These are phyloP conservation scores for Pseudonitzschia delicatissima DNA, from an alignment of 108 stramenopile species.

Conservation along the genomic window DNA sequence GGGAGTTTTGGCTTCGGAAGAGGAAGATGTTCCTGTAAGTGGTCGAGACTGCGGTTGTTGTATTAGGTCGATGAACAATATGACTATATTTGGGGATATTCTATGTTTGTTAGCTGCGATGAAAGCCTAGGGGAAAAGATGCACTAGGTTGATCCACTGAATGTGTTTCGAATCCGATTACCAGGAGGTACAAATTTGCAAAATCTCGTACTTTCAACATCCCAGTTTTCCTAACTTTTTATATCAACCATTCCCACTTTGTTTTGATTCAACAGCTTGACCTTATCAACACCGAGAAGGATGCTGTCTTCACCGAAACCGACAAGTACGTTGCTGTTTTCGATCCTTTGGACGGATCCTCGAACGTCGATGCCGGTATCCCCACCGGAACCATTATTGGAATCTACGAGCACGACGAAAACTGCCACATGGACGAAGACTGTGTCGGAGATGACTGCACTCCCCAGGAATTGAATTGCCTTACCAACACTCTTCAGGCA, in stretches of 20 bases:
- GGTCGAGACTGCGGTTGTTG: too few species aligned
- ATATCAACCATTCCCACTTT: background rate
- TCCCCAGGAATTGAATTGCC: constrained; percentile 57
- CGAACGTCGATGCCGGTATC: constrained; percentile 97
- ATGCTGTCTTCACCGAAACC: constrained; percentile 50
- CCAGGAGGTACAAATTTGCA: too few species aligned
- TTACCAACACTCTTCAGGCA: constrained; percentile 86
- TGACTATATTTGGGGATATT: too few species aligned
- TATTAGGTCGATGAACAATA: too few species aligned
- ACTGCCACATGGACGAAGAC: constrained; percentile 43
- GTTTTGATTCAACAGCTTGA: constrained; percentile 16
- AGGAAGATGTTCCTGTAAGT: constrained; percentile 78
- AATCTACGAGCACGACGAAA: constrained; percentile 82
- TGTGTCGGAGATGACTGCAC: constrained; percentile 56
- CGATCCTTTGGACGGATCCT: constrained; percentile 98
- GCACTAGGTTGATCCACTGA: too few species aligned
- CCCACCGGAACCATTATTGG: constrained; percentile 96
- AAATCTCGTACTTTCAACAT: too few species aligned
- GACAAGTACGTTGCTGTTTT: constrained; percentile 80
- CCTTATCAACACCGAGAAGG: constrained; percentile 21
- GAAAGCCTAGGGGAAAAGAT: background rate
- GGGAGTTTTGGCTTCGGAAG: constrained; percentile 75
- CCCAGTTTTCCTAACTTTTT: too few species aligned
- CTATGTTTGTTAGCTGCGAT: background rate
- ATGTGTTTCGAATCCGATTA: too few species aligned